Percentiles rank a stretch among this genome's conserved stretches.
phyloP scores from a whole-genome alignment of 1,139 yeast species.

The Hemisphaericaspora xylanilytica region DNA sequence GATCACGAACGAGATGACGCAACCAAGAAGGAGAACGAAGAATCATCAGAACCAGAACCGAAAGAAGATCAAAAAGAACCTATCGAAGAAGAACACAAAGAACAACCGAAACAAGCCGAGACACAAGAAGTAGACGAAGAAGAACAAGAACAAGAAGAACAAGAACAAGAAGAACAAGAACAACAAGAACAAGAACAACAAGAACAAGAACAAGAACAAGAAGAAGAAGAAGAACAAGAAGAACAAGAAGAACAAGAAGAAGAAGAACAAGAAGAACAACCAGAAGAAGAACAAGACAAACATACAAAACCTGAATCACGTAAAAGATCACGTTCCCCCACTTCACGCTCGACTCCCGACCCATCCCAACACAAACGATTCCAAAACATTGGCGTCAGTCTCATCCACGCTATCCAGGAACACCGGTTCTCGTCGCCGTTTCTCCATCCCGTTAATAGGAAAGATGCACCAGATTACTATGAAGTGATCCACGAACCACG shows the following conservation, averaged over 20 bases:
- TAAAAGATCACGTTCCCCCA: slow-evolving; percentile 27
- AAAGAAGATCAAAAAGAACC: not conserved
- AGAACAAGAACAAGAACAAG: not conserved
- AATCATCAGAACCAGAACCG: slow-evolving; percentile 1
- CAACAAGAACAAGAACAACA: slow-evolving; percentile 1
- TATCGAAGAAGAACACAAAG: not conserved
- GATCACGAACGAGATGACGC: not conserved
- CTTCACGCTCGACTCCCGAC: slow-evolving; percentile 16
- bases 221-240: slow-evolving; percentile 8
- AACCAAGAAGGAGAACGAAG: not conserved
- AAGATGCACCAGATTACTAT: slow-evolving; percentile 69
- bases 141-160: not conserved
- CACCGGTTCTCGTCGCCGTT: slow-evolving; percentile 76
- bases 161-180: not conserved
- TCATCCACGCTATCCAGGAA: slow-evolving; percentile 63
- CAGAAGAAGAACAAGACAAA: slow-evolving; percentile 5
- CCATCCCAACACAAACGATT: slow-evolving; percentile 44
- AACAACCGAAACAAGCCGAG: not conserved
- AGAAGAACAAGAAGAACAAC: slow-evolving; percentile 5
- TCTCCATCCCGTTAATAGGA: slow-evolving; percentile 61
- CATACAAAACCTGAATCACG: slow-evolving; percentile 9
- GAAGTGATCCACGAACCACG: slow-evolving; percentile 61
- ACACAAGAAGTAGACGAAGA: not conserved
- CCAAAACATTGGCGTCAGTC: slow-evolving; percentile 55
- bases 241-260: slow-evolving; percentile 10